Percentiles rank a stretch among this genome's conserved stretches.
phyloP scores from a whole-genome alignment of 2,329 filamentous ascomycete species.

The Talaromyces pinophilus region DNA sequence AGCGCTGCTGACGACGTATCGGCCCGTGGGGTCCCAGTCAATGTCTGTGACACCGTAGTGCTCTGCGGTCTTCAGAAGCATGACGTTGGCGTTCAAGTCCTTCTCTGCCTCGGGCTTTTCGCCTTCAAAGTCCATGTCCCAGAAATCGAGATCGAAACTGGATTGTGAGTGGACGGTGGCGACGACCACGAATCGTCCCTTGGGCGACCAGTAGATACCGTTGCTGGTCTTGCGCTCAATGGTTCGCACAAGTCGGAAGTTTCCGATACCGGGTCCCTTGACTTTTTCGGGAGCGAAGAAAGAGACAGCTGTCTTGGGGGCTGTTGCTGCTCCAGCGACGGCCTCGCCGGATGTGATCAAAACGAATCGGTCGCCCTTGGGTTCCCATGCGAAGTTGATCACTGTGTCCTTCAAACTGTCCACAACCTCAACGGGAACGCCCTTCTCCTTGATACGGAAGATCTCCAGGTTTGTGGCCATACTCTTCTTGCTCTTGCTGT shows the following conservation, averaged over 20 bases:
- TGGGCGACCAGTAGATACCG: conserved; percentile 98
- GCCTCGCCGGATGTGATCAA: conserved; percentile 93
- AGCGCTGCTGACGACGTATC: conserved; percentile 90
- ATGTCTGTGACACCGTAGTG: conserved; percentile 98
- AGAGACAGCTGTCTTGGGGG: conserved; percentile 88
- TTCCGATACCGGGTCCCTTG: conserved; percentile 78
- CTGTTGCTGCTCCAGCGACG: conserved; percentile 72
- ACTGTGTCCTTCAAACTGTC: conserved; percentile 98
- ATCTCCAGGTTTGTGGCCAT: conserved; percentile 96
- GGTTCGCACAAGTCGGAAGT: conserved; percentile 94
- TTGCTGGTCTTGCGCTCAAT: conserved; percentile 99
- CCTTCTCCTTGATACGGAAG: conserved; percentile 96
- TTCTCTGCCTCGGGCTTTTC: conserved; percentile 93
- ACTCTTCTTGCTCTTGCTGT: conserved; percentile 99
- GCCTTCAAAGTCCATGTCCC: conserved; percentile 95
- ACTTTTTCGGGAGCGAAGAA: conserved; percentile 97
- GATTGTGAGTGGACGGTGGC: conserved; percentile 91
- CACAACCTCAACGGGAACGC: conserved; percentile 95
- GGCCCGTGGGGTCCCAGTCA: conserved; percentile 95
- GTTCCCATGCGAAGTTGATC: conserved; percentile 99
- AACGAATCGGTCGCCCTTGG: conserved; percentile 95
- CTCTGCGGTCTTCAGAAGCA: conserved; percentile 89
- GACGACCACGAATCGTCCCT: conserved; percentile 90
- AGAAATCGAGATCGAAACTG: conserved; percentile 95
- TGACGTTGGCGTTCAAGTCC: conserved; percentile 89